phyloP scores from a whole-genome alignment of 1,139 yeast genomes.

The Taiozyma sp. region DNA sequence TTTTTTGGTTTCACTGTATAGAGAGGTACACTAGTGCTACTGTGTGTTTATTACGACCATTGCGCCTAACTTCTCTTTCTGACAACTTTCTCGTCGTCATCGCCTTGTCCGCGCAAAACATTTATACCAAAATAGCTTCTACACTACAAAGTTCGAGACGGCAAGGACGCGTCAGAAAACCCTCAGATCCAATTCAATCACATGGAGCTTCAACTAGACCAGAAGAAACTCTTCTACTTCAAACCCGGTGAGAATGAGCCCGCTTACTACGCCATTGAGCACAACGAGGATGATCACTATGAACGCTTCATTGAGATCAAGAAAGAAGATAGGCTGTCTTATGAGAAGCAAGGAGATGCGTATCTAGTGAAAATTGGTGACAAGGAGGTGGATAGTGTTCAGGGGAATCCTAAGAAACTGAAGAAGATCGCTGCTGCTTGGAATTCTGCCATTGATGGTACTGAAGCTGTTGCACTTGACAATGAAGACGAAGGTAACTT shows the following conservation, averaged over 20 bases:
- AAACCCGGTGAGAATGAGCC: conserved; percentile 22
- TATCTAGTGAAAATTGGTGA: background rate
- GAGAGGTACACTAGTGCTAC: background rate
- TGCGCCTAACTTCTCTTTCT: background rate
- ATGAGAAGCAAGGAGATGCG: conserved; percentile 7
- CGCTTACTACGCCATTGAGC: conserved; percentile 21
- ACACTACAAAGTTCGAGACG: background rate
- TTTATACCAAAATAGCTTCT: background rate
- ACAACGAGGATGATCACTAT: conserved; percentile 1
- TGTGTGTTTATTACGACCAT: background rate
- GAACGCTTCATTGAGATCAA: conserved; percentile 17
- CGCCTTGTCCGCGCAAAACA: background rate
- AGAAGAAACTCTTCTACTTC: conserved; percentile 18
- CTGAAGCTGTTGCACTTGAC: background rate
- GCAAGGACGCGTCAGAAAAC: background rate
- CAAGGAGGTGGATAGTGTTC: background rate
- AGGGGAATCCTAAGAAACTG: background rate
- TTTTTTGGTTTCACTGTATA: no score
- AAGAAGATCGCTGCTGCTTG: background rate
- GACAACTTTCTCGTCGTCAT: background rate
- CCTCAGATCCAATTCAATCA: background rate
- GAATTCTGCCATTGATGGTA: background rate
- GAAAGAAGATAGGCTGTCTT: conserved; percentile 8
- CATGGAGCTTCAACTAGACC: conserved; percentile 18
- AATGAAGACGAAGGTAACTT: background rate